phyloP scores from a whole-genome alignment of 1,284 basidiomycete genomes.

The Apiotrichum gamsii region DNA sequence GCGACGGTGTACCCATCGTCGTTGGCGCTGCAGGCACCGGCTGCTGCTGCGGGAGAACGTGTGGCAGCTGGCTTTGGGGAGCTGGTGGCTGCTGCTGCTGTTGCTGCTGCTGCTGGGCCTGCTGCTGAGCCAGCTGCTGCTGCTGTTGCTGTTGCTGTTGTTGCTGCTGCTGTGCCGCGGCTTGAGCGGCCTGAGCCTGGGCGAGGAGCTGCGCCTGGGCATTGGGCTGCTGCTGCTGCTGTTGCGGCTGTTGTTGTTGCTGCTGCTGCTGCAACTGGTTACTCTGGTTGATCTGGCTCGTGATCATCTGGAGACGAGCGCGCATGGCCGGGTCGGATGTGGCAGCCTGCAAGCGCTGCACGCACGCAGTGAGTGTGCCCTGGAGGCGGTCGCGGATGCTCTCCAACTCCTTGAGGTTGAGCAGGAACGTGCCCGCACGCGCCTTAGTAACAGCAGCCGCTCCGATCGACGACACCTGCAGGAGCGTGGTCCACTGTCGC shows the following conservation, averaged over 20 bases:
- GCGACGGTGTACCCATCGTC: not conserved
- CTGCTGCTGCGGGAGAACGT: not conserved
- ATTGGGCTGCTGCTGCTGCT: not conserved
- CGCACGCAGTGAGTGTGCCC: conserved; percentile 7
- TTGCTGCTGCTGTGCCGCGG: conserved; percentile 1
- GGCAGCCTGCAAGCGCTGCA: conserved; percentile 7
- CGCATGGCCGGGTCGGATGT: conserved; percentile 11
- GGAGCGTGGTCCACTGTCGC: conserved; percentile 5
- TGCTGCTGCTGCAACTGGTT: not conserved
- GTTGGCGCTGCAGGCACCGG: not conserved
- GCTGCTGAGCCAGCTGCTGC: not conserved
- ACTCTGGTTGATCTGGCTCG: conserved; percentile 1
- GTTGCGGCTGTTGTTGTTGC: not conserved
- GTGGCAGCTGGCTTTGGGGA: not conserved
- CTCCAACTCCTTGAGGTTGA: conserved; percentile 17
- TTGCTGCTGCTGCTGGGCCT: not conserved
- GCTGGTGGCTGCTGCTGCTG: conserved; percentile 2
- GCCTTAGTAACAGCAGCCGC: conserved; percentile 12
- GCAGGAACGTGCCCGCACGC: conserved; percentile 10
- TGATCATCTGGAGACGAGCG: conserved; percentile 13
- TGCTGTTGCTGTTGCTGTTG: not conserved
- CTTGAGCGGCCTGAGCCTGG: too few relatives aligned
- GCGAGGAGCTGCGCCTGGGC: not conserved
- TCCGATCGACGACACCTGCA: conserved; percentile 14
- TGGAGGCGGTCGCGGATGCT: conserved; percentile 7